A percentile compares a stretch with the other conserved stretches of the same genome.
phyloP scores from a whole-genome alignment of 345 rosid species.

The Hibiscus syriacus region DNA sequence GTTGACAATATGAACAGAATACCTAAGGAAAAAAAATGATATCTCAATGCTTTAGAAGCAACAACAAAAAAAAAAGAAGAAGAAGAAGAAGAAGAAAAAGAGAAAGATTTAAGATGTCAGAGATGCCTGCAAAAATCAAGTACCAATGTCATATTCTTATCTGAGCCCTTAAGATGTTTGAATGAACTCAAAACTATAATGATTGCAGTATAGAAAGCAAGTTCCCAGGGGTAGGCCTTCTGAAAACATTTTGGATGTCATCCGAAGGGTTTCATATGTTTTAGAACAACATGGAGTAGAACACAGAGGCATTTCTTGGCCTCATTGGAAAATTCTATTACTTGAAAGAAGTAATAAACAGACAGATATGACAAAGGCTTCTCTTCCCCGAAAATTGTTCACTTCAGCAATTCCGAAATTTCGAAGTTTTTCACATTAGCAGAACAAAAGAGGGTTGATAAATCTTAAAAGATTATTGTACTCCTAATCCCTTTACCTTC shows the following conservation, averaged over 20 bases:
- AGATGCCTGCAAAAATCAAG: neutral
- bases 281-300: neutral
- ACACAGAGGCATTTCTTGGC: neutral
- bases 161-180: neutral
- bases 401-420: neutral
- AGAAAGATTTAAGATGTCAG: neutral
- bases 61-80: too few relatives aligned
- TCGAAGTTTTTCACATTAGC: neutral
- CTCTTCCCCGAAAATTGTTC: neutral
- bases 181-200: neutral
- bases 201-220: neutral
- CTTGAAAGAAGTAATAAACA: neutral
- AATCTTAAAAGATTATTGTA: neutral
- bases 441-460: neutral
- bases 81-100: neutral
- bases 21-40: neutral
- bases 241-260: neutral
- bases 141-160: neutral
- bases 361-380: neutral
- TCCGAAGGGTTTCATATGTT: slow-evolving; percentile 4
- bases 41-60: neutral
- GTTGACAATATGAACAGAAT: neutral
- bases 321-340: neutral
- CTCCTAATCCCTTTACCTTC: neutral
- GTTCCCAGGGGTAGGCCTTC: neutral